A percentile compares a stretch with the other conserved stretches of the same genome.
Conservation (phyloP, 176 grass and related monocot genomes). For the Musa itinerans region DNA sequence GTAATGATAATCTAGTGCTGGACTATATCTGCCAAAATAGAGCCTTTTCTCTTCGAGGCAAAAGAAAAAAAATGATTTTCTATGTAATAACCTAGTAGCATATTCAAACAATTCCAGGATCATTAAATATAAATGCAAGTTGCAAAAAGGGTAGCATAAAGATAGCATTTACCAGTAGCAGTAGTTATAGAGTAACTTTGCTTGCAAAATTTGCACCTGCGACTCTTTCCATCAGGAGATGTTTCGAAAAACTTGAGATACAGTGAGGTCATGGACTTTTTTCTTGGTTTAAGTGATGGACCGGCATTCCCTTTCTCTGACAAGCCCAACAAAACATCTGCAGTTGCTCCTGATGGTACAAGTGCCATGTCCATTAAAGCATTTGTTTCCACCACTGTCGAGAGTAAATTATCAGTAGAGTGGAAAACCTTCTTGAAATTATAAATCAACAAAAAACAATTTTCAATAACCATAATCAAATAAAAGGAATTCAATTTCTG, state of each 20-base stretch:
- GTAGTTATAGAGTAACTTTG: constrained; percentile 89
- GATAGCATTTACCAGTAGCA: constrained; percentile 51
- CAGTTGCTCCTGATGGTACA: constrained; percentile 36
- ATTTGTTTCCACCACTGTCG: constrained; percentile 35
- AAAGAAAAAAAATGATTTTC: neutral
- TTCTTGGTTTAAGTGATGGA: constrained; percentile 40
- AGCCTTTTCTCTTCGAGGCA: neutral
- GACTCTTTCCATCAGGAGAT: constrained; percentile 58
- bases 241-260: constrained; percentile 87
- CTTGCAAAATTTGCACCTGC: constrained; percentile 76
- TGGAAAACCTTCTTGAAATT: neutral
- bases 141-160: neutral
- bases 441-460: neutral
- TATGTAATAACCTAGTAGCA: neutral
- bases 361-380: constrained; percentile 59
- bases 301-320: constrained; percentile 22
- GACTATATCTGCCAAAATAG: neutral
- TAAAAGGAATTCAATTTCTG: neutral
- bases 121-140: neutral
- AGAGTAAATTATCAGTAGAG: neutral
- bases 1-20: neutral
- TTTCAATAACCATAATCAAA: neutral
- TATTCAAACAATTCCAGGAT: too few relatives aligned
- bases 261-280: constrained; percentile 87
- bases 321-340: constrained; percentile 16